Evolutionary conservation across 2,329 filamentous ascomycete species (phyloP), one percentile per base, ranked within the genome.

Genomic region (Clonostachys byssicola): DNA sequence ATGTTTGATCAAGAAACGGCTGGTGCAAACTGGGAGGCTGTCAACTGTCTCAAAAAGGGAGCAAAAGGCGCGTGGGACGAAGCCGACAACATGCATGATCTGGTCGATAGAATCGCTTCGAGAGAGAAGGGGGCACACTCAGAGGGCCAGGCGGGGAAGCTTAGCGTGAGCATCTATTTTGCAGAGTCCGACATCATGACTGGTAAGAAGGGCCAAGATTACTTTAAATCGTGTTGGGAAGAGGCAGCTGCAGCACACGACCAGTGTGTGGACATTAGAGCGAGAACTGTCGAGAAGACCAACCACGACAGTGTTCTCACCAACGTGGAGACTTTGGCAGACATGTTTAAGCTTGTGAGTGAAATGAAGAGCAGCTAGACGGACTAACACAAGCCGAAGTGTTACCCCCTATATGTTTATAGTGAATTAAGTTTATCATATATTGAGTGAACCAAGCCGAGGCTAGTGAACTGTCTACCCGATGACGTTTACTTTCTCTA

Each of bases 1-100:
- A 53, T 54, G 51, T 56, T 53, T 43, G 45, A 39, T 2, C 52
- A 52, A 14, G 52, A 50, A 33, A 56, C 54, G 1, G 49, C 51
- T 16, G 54, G 54, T 9, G 52, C 54, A 4, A 56, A 56, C 14
- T 47, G 44, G 23, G 54, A 56, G 39, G 49, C 52, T 5, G 41
- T 53, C 33, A 50, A 51, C 18, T 53, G 51, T 34, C 38, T 54
- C 20, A 49, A 45, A 20, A 56, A 54, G 40, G 50, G 52, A 7
- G 43, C 42, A 16, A 20, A 35, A 12, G 51, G 36, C 18, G 40
- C 49, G 1, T 54, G 54, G 54, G 47, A 30, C 8, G 45, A 46
- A 34, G 52, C 49, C 14, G 49, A 48, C 4, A 47, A 56, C 16
- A 53, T 53, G 42, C 30, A 6, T 4, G 30, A 33, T 6, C 54